These are phyloP conservation scores for Ostreobium quekettii DNA, from an alignment of 139 green algal genomes.

Conservation along the genomic window DNA sequence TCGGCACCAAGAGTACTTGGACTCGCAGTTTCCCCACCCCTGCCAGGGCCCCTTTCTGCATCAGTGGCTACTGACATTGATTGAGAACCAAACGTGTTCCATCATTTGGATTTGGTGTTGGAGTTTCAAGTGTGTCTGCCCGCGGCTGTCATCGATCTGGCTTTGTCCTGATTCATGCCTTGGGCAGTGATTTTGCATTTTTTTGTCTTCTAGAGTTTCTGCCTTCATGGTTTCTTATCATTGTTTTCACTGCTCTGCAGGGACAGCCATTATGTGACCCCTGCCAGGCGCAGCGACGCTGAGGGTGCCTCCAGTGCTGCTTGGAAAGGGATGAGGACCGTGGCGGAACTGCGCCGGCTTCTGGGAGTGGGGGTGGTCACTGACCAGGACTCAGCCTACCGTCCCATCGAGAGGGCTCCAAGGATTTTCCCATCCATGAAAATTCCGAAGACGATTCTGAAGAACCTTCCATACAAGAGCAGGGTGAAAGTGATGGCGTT, in stretches of 20 bases:
- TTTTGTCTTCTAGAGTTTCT: background rate
- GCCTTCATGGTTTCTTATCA: background rate
- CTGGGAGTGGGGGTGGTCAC: conserved; percentile 67
- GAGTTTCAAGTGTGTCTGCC: too few species aligned
- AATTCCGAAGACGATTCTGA: conserved; percentile 64
- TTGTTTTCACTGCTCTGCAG: background rate
- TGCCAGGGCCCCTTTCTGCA: background rate
- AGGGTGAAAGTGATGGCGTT: background rate
- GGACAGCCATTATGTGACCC: background rate
- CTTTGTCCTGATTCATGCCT: too few species aligned
- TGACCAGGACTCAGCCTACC: conserved; percentile 82
- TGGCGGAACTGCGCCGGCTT: conserved; percentile 75
- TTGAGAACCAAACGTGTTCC: background rate
- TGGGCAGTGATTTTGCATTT: background rate
- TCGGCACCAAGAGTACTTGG: background rate
- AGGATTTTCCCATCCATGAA: conserved; percentile 88
- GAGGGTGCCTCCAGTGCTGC: conserved; percentile 16
- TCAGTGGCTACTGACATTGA: background rate
- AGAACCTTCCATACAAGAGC: background rate
- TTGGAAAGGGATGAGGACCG: conserved; percentile 80
- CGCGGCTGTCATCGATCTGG: too few species aligned
- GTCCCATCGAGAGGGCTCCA: conserved; percentile 61
- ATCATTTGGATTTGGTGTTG: too few species aligned
- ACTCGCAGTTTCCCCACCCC: background rate
- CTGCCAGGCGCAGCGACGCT: background rate